Conservation (phyloP, 495 filamentous ascomycete genomes). For the Penicillium flavigenum region DNA sequence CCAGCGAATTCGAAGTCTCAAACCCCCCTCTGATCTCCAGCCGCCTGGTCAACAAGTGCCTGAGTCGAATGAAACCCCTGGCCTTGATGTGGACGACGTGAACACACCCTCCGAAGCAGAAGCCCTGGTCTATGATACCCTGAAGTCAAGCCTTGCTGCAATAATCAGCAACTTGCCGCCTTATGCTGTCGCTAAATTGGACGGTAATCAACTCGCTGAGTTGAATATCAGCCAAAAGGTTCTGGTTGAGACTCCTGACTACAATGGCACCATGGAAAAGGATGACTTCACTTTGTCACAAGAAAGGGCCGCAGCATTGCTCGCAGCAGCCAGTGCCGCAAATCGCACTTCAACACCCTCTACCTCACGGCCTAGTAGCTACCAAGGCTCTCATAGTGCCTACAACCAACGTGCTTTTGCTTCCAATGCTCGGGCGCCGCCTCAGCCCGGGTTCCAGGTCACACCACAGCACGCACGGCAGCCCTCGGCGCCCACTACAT, state of each 20-base stretch:
- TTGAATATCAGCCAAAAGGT: conserved; percentile 83
- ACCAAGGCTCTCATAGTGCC: conserved; percentile 29
- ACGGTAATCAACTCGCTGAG: conserved; percentile 78
- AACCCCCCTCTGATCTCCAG: conserved; percentile 32
- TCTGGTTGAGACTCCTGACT: conserved; percentile 65
- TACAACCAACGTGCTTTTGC: conserved; percentile 40
- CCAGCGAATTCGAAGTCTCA: conserved; percentile 76
- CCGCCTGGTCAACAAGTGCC: conserved; percentile 33
- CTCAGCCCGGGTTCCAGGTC: conserved; percentile 36
- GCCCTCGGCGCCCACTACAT: conserved; percentile 35
- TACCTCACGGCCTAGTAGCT: conserved; percentile 30
- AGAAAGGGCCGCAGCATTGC: conserved; percentile 35
- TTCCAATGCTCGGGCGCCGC: conserved; percentile 34
- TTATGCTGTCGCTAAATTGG: conserved; percentile 79
- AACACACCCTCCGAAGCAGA: conserved; percentile 64
- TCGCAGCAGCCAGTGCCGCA: conserved; percentile 27
- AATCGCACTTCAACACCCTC: conserved; percentile 36
- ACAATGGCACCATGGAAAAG: conserved; percentile 81
- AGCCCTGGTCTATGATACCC: conserved; percentile 66
- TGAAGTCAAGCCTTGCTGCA: conserved; percentile 69
- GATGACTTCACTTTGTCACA: conserved; percentile 59
- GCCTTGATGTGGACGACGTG: conserved; percentile 39
- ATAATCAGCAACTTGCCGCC: conserved; percentile 78
- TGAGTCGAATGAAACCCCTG: conserved; percentile 40
- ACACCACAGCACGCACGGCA: conserved; percentile 45